Evolutionary conservation across 139 green algal species (phyloP), one percentile per base, ranked within the genome.

Genomic region (Eudorina sp.): DNA sequence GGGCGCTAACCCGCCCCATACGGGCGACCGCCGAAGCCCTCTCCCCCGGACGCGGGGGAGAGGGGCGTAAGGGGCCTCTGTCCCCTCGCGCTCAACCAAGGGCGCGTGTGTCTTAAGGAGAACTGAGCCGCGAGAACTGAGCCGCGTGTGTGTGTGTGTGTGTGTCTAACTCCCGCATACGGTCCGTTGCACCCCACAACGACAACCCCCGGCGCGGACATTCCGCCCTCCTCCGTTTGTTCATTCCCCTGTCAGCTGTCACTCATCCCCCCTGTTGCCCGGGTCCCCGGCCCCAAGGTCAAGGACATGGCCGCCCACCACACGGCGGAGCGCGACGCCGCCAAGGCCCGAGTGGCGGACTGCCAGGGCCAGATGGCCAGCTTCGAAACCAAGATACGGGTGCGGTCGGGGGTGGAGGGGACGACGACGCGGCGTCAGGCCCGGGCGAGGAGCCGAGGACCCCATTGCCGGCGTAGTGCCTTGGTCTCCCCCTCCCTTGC

Each of bases 291-390:
- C n/a, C 31, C 48, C 0, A 48, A 84, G 76, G 31, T 84, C 21
- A 51, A 53, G 27, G 79, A 86, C 79, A 86, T 86, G 79, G 79
- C 79, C 0, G 25, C 55, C 25, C 79, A 86, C 79, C 79, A 86
- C 79, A 34, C 58, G 2, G 25, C 18, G 41, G 58, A 86, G 41
- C 80, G 80, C 9, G 69, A 88, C 40, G 55, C 45, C 0, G 88
- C 88, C 11, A 31, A 29, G 31, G 19, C 25, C 38, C 88, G 85
- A 31, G 79, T 70, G 69, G 70, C 73, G 55, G 81, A 89, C 25
- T 86, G 53, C 51, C 36, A 80, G 36, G 27, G 4, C 51, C 78
- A 88, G 78, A 31, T 84, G 60, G 34, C 23, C 29, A 31, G 27
- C 0, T 48, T 88, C 7, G 87, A 90, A 38, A 25, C 18, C 14